A percentile compares a stretch with the other conserved stretches of the same genome.
Conservation (phyloP, 768 basidiomycete species). For the Lactarius psammicola region DNA sequence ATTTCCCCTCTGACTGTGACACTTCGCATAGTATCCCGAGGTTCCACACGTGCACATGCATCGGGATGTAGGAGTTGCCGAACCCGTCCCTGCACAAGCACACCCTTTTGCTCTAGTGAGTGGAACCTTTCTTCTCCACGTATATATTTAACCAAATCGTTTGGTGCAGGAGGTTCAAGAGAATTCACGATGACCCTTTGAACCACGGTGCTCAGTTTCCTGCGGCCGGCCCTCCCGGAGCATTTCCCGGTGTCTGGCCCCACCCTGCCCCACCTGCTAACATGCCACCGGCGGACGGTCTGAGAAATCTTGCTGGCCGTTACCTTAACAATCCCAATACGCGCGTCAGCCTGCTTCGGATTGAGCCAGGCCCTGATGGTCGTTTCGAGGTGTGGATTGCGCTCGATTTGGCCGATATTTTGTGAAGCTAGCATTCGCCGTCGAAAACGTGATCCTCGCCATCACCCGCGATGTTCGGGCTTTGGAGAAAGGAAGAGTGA, state of each 20-base stretch:
- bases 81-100: neutral
- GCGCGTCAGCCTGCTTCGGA: neutral
- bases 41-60: neutral
- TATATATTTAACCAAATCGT: neutral
- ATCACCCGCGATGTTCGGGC: neutral
- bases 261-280: neutral
- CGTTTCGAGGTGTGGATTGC: constrained; percentile 2
- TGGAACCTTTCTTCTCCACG: neutral
- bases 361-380: neutral
- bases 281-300: neutral
- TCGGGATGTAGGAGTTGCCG: neutral
- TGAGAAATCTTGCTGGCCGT: neutral
- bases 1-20: neutral
- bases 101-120: neutral
- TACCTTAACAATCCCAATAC: constrained; percentile 1
- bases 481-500: neutral
- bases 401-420: neutral
- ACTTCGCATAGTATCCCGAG: neutral
- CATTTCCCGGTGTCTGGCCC: neutral
- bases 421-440: neutral
- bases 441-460: neutral
- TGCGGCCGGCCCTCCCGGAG: neutral
- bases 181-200: neutral
- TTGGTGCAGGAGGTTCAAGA: neutral
- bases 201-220: neutral